Evolutionary conservation across 2,329 filamentous ascomycete genomes (phyloP), one percentile per base, ranked within the genome.

Genomic region (Trichothecium sympodiale): DNA sequence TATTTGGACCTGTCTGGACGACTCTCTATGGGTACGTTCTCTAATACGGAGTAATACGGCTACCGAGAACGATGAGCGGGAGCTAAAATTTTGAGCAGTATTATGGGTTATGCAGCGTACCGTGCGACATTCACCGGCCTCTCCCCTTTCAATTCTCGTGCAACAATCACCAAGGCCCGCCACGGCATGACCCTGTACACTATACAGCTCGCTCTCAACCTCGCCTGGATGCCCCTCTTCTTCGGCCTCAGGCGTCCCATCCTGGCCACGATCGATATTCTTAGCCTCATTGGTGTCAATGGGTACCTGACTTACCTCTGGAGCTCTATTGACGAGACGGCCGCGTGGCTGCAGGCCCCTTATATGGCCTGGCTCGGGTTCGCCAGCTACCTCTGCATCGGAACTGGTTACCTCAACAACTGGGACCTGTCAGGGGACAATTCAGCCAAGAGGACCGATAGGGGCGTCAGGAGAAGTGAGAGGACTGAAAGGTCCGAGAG

Each of bases 161-260:
- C 61, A 28, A 73, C 71, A n/a, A 67, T 74, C 33, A 57, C 64
- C 26, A 60, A 74, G 36, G 76, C 81, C 35, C 73, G 74, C 53
- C 69, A 77, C 45, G 81, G 79, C 45, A 80, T 84, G 39, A 84
- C 81, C 0, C 69, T 95, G 20, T 95, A 94, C 65, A 83, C 83
- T 3, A 67, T 87, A 40, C 88, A 95, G 60, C 77, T 95, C 6
- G 83, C 71, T 9, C 67, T 95, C 35, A 95, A 95, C 56, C 65
- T 94, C 20, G 58, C 80, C 36, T 96, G 85, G 85, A 95, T 87
- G 74, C 89, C 89, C 10, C 71, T 95, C 9, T 95, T 95, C 71
- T 95, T 94, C 54, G 71, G 74, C n/a, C 53, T 80, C 34, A 78
- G 80, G 44, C 74, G 75, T 13, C 86, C 87, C 1, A 67, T 80